Evolutionary conservation across 139 green algal genomes (phyloP), one percentile per base, ranked within the genome.

Genomic region (Ettlia oleoabundans): DNA sequence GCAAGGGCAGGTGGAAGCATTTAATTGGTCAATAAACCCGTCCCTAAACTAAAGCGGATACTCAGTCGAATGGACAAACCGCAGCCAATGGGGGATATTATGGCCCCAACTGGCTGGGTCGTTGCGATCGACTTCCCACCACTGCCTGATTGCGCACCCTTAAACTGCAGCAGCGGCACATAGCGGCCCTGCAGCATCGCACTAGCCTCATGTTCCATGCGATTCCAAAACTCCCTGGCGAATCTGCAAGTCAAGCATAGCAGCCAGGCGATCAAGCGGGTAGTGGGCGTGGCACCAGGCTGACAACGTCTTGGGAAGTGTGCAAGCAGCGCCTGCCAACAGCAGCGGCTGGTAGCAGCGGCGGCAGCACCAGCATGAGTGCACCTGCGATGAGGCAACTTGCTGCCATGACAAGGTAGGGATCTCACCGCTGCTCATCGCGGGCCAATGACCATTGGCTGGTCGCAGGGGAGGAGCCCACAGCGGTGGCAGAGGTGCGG

Each of bases 181-280:
- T 75, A 88, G 9, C 84, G 72, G 24, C 24, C 51, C 58, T 79
- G 51, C 65, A 89, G 78, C 85, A 89, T 89, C 24, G 42, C n/a
- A 28, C 70, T 38, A 22, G 73, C 81, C 52, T 84, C 80, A 35
- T 71, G 40, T 40, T 86, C 85, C 74, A 82, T 19, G 10, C 85
- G 73, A 35, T 15, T n/a, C 30, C 86, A 64, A 55, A 76, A 84
- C 40, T 89, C 74, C 32, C 77, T 74, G 41, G 65, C 66, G 15
- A 66, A 74, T 24, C 77, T 76, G 47, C 43, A 28, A 0, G 35
- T 13, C 13, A 7, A 15, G 43, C n/a, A 41, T 19, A 26, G 21
- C 65, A 22, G 65, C 15, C 13, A 26, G 5, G 33, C 10, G 22
- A n/a, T 21, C 26, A 47, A 4, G 26, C 22, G 6, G 22, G 52